Percentiles rank a stretch among this genome's conserved stretches.
These are phyloP conservation scores for Alternaria triticina DNA, from an alignment of 2,329 filamentous ascomycete species.

Conservation along the genomic window DNA sequence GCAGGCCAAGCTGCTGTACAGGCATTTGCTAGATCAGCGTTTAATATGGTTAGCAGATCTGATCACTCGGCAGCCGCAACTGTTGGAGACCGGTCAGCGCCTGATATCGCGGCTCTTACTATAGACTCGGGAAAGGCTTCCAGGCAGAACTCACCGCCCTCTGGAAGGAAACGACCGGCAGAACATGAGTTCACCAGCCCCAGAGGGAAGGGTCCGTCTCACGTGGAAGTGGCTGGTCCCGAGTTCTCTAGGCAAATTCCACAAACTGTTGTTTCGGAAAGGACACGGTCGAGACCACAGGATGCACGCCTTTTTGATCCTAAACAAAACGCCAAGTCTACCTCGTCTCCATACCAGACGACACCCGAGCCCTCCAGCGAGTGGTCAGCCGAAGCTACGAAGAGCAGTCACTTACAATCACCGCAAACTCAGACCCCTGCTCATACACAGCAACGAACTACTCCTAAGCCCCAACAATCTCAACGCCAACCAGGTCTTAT, in stretches of 20 bases:
- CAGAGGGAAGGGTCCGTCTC: constrained; percentile 31
- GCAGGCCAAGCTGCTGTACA: background rate
- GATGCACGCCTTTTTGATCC: constrained; percentile 32
- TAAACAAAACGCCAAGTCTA: constrained; percentile 20
- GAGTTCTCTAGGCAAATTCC: constrained; percentile 35
- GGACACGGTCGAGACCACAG: constrained; percentile 21
- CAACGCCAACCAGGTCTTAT: constrained; percentile 44
- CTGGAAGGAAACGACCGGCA: constrained; percentile 38
- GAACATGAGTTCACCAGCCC: constrained; percentile 34
- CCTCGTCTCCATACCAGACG: constrained; percentile 23
- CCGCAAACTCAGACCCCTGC: constrained; percentile 18
- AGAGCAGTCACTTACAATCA: constrained; percentile 22
- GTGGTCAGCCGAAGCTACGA: constrained; percentile 29
- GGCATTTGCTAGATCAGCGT: constrained; percentile 1
- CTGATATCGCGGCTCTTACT: constrained; percentile 38
- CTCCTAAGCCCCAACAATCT: constrained; percentile 11
- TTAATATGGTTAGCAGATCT: constrained; percentile 22
- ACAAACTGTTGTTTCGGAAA: constrained; percentile 20
- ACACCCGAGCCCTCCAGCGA: constrained; percentile 34
- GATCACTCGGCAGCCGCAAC: constrained; percentile 35
- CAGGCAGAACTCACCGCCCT: constrained; percentile 29
- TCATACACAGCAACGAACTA: constrained; percentile 18
- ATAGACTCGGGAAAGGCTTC: constrained; percentile 29
- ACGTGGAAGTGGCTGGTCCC: constrained; percentile 30
- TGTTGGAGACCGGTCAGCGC: constrained; percentile 33